Evolutionary conservation across 1,284 basidiomycete species (phyloP).

Genomic region (Pseudozyma hubeiensis): DNA sequence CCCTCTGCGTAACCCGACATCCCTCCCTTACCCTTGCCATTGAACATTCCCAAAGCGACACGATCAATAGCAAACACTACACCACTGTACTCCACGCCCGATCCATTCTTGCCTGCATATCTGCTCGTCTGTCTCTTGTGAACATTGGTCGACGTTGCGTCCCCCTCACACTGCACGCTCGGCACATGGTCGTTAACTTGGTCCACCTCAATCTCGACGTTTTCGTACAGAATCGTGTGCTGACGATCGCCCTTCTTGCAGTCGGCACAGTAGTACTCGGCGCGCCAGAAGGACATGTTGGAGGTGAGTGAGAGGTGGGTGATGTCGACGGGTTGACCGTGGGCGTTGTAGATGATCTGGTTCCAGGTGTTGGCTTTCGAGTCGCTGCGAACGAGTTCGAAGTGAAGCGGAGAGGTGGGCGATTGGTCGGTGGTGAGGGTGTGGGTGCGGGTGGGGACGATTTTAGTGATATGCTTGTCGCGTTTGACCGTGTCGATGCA

Average conservation of each 20-base stretch:
- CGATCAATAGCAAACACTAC: constrained; percentile 27
- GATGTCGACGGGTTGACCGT: constrained; percentile 20
- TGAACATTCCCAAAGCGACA: constrained; percentile 20
- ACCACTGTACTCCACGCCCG: constrained; percentile 21
- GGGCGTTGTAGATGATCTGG: constrained; percentile 40
- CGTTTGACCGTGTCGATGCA: constrained; percentile 47
- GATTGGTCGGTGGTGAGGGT: constrained; percentile 1
- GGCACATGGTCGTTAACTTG: constrained; percentile 8
- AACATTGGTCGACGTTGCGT: constrained; percentile 19
- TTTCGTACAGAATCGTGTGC: constrained; percentile 38
- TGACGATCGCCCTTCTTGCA: constrained; percentile 20
- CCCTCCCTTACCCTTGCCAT: constrained; percentile 18
- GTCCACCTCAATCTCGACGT: constrained; percentile 44
- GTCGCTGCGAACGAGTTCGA: constrained; percentile 32
- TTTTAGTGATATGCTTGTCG: constrained; percentile 33
- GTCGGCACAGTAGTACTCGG: constrained; percentile 35
- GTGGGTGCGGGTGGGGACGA: constrained; percentile 22
- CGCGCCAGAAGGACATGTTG: constrained; percentile 36
- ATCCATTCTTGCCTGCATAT: constrained; percentile 18
- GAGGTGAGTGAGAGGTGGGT: constrained; percentile 20
- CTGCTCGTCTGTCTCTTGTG: constrained; percentile 27
- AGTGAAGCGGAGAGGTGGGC: constrained; percentile 13
- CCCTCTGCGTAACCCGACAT: neutral
- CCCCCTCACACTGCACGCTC: constrained; percentile 22
- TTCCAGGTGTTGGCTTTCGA: constrained; percentile 22